These are phyloP conservation scores for Kalmusia sp. DNA, from an alignment of 2,329 filamentous ascomycete genomes.

Conservation along the genomic window DNA sequence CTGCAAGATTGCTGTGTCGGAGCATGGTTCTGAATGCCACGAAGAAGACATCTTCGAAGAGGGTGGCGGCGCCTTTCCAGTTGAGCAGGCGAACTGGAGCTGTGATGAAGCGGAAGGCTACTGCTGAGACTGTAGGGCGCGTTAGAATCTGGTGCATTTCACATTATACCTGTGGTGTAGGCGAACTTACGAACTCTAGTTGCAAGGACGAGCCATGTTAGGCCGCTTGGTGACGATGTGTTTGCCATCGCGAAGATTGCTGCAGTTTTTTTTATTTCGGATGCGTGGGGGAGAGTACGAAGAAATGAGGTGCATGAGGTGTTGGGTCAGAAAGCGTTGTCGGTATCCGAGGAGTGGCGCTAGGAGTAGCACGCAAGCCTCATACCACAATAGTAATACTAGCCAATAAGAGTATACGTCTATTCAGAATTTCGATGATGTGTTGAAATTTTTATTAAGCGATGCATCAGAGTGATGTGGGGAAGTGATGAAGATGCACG, in stretches of 20 bases:
- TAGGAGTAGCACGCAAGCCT: too few relatives aligned
- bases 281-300: background rate
- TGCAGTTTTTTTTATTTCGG: too few relatives aligned
- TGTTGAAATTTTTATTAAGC: too few relatives aligned
- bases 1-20: background rate
- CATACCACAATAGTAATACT: background rate
- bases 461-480: too few relatives aligned
- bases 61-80: background rate
- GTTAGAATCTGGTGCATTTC: background rate
- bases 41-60: background rate
- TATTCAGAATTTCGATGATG: too few relatives aligned
- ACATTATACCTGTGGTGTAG: background rate
- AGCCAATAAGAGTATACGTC: too few relatives aligned
- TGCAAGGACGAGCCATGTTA: background rate
- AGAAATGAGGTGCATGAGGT: background rate
- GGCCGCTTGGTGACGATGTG: background rate
- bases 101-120: background rate
- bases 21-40: background rate
- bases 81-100: background rate
- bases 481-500: too few relatives aligned
- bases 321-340: background rate
- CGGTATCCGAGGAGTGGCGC: background rate
- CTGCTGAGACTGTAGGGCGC: background rate
- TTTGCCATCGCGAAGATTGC: background rate
- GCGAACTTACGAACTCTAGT: background rate